Conservation (phyloP, 2,329 filamentous ascomycete genomes). For the Apiospora sp. region DNA sequence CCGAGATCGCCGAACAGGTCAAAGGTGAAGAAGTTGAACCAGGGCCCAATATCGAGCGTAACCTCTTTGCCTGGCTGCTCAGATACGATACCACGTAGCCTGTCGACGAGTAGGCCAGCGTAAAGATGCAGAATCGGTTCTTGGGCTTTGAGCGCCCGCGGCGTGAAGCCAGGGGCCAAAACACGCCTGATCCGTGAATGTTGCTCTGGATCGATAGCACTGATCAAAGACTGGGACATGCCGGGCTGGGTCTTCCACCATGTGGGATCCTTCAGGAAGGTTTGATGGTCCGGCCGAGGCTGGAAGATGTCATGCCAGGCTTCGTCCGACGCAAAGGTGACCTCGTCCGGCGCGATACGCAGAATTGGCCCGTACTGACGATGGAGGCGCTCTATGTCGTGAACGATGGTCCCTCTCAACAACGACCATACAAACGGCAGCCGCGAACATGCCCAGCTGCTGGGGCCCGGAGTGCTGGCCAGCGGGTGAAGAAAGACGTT, state of each 20-base stretch:
- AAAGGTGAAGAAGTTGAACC: constrained; percentile 46
- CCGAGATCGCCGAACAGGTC: constrained; percentile 46
- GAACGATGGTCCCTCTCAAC: constrained; percentile 32
- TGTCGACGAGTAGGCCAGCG: constrained; percentile 37
- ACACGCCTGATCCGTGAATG: constrained; percentile 37
- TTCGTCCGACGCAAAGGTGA: constrained; percentile 33
- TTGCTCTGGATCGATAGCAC: constrained; percentile 37
- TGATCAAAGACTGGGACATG: constrained; percentile 35
- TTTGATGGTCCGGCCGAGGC: constrained; percentile 29
- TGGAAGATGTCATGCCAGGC: constrained; percentile 36
- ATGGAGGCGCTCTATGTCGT: constrained; percentile 35
- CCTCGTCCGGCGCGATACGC: constrained; percentile 36
- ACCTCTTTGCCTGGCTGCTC: background rate
- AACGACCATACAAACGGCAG: constrained; percentile 33
- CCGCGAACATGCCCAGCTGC: constrained; percentile 32
- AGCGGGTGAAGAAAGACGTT: constrained; percentile 35
- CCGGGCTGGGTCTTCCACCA: constrained; percentile 41
- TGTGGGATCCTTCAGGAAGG: constrained; percentile 39
- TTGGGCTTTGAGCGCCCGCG: constrained; percentile 38
- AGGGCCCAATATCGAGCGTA: constrained; percentile 32
- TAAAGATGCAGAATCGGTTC: constrained; percentile 40
- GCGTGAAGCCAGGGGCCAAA: constrained; percentile 37
- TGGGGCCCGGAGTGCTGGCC: constrained; percentile 31
- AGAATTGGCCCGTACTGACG: constrained; percentile 33
- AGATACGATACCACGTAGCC: constrained; percentile 28